Base-by-base conservation (phyloP, 768 basidiomycete species). In the Suillus lakei region DNA sequence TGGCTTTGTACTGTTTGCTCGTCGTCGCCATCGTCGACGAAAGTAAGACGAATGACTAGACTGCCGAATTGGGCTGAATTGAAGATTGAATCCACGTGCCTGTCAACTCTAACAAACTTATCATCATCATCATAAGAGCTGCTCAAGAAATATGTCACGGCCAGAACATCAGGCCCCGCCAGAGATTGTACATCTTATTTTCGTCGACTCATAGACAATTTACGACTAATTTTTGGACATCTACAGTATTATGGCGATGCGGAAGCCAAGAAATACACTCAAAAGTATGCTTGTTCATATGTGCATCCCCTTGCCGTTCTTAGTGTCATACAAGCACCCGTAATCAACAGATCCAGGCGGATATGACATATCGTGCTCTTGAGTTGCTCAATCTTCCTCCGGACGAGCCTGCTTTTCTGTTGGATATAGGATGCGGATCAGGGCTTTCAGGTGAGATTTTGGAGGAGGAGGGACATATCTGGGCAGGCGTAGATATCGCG, bases 401-500 rank as follows among this genome's bases (percentile, higher is more conserved):
- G 55, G 91, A 89, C 54, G 83, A 95, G 65, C 88, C 96, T 0
- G 91, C 92, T 0, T 93, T 92, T 72, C 80, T 99, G 18, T 86
- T 99, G 39, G 98, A 99, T 75, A 95, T 99, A 64, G 98, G 98
- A 2, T 99, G 96, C 72, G 98, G 98, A 21, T 95, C 92, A n/a
- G 98, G 98, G 3, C 79, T 99, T 23, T 96, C 93, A 28, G 98
- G 98, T 1, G 96, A 98, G 80, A 95, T 99, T 71, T 81, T 99
- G 61, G 95, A 97, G 67, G 96, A 99, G 71, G 90, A 94, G 71
- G 96, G 98, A 0, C 90, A 98, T 74, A 77, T 88, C 26, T 99
- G 98, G 98, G 85, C 91, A 0, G 98, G 98, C 7, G 88, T 95
- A 4, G 98, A 99, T 74, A 91, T 99, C 63, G 90, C 95, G 0